A percentile compares a stretch with the other conserved stretches of the same genome.
These are phyloP conservation scores for Naegleria fowleri DNA, from an alignment of 208 protist genomes.

Conservation along the genomic window DNA sequence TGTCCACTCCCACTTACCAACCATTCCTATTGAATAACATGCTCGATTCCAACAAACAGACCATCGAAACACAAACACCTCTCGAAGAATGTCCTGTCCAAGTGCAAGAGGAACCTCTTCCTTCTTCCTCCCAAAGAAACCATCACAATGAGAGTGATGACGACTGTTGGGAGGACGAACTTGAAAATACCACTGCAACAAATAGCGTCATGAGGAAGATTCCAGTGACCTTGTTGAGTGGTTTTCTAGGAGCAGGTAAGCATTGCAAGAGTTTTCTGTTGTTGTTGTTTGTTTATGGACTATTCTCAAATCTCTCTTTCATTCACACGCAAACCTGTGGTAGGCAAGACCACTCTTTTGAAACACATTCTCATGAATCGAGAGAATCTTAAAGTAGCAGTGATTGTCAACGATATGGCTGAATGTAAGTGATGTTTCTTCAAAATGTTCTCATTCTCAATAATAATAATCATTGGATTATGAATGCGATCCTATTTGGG, in stretches of 20 bases:
- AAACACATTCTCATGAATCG: conserved; percentile 57
- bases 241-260: neutral
- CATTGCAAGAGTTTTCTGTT: no score
- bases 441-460: neutral
- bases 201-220: neutral
- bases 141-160: neutral
- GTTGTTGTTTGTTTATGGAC: no score
- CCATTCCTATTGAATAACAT: no score
- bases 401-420: conserved; percentile 74
- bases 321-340: no score
- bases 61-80: neutral
- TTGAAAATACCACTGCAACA: neutral
- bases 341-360: conserved; percentile 62
- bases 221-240: conserved; percentile 6
- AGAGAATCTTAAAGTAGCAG: conserved; percentile 44
- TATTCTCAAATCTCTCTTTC: no score
- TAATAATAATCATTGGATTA: neutral
- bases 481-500: no score
- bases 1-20: neutral
- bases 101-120: no score
- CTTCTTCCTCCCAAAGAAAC: no score
- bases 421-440: neutral
- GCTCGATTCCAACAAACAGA: no score
- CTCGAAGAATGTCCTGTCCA: no score
- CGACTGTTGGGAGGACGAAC: neutral